Evolutionary conservation across 2,329 filamentous ascomycete genomes (phyloP), one percentile per base, ranked within the genome.

Genomic region (Metarhizium brunneum): DNA sequence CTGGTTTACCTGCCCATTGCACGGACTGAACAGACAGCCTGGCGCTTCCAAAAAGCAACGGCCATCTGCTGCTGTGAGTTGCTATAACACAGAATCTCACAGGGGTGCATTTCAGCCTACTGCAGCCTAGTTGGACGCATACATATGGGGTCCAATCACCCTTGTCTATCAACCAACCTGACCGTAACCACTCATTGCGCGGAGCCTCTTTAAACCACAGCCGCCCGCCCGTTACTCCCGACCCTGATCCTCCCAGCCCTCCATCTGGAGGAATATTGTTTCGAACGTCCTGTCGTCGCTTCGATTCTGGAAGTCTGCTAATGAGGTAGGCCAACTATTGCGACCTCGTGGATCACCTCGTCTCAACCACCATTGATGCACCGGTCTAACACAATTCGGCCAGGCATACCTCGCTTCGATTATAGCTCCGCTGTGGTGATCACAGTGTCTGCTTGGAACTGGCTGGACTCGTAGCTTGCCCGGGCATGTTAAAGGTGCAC

Each of bases 181-280:
- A 35, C 52, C 29, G 32, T 53, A 45, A 64, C 58, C 58, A 64
- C 61, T 60, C 59, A 56, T 60, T 62, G 58, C 56, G 55, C 59
- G 55, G 57, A 62, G 59, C 59, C 62, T 63, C 68, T 68, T 66
- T 68, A 65, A 66, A 65, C 63, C 64, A 62, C 30, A 51, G 61
- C 62, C 62, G 62, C 64, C 65, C 66, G 64, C 68, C 66, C 60
- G 58, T 59, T 57, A n/a, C 47, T 45, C 47, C 20, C 11, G 25
- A 36, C 40, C 50, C 55, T 48, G 54, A 53, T 54, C 52, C 36
- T 52, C 56, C 55, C 49, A 57, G 52, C 57, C 62, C 50, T 51
- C 47, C 57, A 54, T 58, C 51, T 53, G 56, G 57, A 56, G 53
- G 60, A 58, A 52, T 53, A 55, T 51, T 57, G 50, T 48, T 52